Evolutionary conservation across 768 basidiomycete species (phyloP), one percentile per base, ranked within the genome.

Genomic region (Lentinula edodes): DNA sequence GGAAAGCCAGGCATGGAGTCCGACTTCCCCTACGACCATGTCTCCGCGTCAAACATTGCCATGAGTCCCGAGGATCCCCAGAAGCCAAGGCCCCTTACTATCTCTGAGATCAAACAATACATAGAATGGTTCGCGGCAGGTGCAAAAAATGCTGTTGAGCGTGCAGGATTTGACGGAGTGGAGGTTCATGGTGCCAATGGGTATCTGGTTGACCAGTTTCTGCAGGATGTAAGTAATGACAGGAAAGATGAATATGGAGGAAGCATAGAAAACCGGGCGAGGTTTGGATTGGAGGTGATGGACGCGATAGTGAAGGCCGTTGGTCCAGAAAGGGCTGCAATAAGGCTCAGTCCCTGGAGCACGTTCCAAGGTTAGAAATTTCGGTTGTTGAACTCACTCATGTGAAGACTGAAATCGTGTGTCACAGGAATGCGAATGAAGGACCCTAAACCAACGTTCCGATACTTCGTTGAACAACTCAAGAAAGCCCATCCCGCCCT

Each of bases 161-260:
- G 58, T 52, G 81, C 85, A 48, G 84, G 81, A 8, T 86, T 86
- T 60, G 84, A 86, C 62, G 85, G 83, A 32, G 74, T 83, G 5
- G 83, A 87, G 72, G 72, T 80, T 63, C 71, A 73, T 45, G 67
- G 58, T 9, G 70, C 68, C 12, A 71, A 71, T 41, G 71, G 72
- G 0, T 73, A 75, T 56, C 60, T 80, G 34, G 51, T 74, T 34
- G 78, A 84, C 64, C 80, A 83, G 65, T 83, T 84, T 73, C 62
- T 80, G 6, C 78, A 82, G 58, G 65, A 72, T 39, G 54, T 66
- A 2, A 67, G 69, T 15, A 85, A 85, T 70, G 66, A 73, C 20
- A 74, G 82, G 15, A 80, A 74, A 5, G 83, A 85, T 69, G 72
- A 74, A 51, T 85, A 81, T 72, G 85, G 86, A 4, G 84, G 85